A percentile compares a stretch with the other conserved stretches of the same genome.
phyloP scores from a whole-genome alignment of 78 protist species.

The Neovahlkampfia damariscottae region DNA sequence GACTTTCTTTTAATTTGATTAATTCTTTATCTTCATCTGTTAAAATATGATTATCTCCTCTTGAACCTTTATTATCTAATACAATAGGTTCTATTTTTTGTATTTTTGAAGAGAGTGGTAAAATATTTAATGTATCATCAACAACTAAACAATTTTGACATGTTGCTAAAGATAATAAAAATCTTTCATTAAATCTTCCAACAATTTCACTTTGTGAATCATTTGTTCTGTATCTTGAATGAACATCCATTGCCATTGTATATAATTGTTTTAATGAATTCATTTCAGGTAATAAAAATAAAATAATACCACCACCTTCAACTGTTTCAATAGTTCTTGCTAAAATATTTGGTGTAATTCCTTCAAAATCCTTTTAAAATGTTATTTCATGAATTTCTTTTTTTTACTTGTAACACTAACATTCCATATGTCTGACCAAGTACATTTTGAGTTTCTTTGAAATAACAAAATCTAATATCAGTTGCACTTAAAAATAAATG shows the following conservation, averaged over 20 bases:
- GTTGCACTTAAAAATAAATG: slow-evolving; percentile 87
- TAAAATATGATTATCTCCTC: background rate
- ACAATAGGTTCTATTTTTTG: slow-evolving; percentile 30
- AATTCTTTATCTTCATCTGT: slow-evolving; percentile 42
- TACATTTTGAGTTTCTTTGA: slow-evolving; percentile 90
- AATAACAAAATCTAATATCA: slow-evolving; percentile 77
- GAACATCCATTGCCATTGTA: slow-evolving; percentile 91
- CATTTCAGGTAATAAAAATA: slow-evolving; percentile 76
- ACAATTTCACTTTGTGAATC: slow-evolving; percentile 63
- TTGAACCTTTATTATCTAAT: background rate
- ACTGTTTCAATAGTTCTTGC: slow-evolving; percentile 98
- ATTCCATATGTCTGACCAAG: slow-evolving; percentile 97
- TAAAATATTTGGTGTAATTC: slow-evolving; percentile 94
- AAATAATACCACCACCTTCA: slow-evolving; percentile 95
- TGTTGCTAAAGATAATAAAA: slow-evolving; percentile 79
- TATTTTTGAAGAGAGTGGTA: slow-evolving; percentile 68
- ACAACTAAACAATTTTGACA: slow-evolving; percentile 62
- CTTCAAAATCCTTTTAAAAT: slow-evolving; percentile 88
- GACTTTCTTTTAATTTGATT: slow-evolving; percentile 26
- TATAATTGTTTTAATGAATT: slow-evolving; percentile 70
- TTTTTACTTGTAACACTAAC: slow-evolving; percentile 80
- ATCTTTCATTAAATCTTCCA: slow-evolving; percentile 96
- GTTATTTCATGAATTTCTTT: background rate
- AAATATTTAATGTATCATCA: slow-evolving; percentile 87
- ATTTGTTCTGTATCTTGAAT: slow-evolving; percentile 78